Base-by-base conservation (phyloP, 805 yeast species). In the Metschnikowia gelsemii region DNA sequence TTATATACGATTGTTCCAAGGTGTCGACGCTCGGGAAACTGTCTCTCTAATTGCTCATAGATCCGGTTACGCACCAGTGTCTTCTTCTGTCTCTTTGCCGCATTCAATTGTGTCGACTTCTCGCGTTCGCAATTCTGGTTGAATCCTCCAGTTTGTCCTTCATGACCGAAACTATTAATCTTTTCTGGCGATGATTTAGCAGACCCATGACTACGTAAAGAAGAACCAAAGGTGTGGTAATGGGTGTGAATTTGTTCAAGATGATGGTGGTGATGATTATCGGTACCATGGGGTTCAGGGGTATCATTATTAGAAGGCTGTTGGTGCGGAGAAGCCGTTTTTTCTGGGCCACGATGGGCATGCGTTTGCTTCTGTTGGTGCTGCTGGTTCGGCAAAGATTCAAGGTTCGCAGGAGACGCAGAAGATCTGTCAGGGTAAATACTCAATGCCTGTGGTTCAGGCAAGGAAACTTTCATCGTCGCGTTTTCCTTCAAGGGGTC, bases 1-100 rank as follows among this genome's bases (percentile, higher is more conserved):
- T 72, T 73, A 56, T 87, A 86, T 0, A 82, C 57, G 16, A 47
- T 56, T 38, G 49, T 61, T 45, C 52, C 62, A 41, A 56, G 55
- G 56, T 42, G 63, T 24, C 52, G 62, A 17, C 71, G 53, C 6
- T 46, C 37, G 0, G 72, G 70, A 45, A 62, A 65, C 20, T 51
- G 46, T 29, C 59, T 58, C 19, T 46, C 34, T 24, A 44, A 22
- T 12, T 35, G 33, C 23, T 27, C 14, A 63, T 48, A 5, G 7
- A 64, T 19, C 16, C 57, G 58, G 7, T 17, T 18, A 17, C 35
- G 34, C 9, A 63, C 51, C 26, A 56, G n/a, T n/a, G n/a, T 56
- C 9, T 2, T 42, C 31, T 21, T 46, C 45, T 33, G 39, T 13
- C 39, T 13, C 23, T 40, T 38, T 9, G 6, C n/a, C 18, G n/a